Evolutionary conservation across 805 yeast genomes (phyloP), one percentile per base, ranked within the genome.

Genomic region (Priceomyces melissophilus): DNA sequence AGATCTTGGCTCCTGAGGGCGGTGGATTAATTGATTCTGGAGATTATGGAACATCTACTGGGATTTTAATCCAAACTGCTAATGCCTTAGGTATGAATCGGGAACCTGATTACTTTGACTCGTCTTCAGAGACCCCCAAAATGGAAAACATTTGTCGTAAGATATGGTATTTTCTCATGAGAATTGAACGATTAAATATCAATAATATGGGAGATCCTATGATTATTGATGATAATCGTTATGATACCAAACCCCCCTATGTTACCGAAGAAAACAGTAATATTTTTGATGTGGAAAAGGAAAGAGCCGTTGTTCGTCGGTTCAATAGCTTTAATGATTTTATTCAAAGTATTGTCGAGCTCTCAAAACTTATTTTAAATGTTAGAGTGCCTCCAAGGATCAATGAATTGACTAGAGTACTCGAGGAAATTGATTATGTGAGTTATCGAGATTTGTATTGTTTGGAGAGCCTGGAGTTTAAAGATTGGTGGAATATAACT

Each of bases 11-110:
- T 1, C 78, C 78, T 0, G 74, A 68, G 36, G 75, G 73, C 48
- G 80, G 79, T 17, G 79, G 74, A 46, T 65, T 71, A 1, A 62
- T 65, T 4, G 82, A 76, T 48, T 82, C 77, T 41, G 81, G 79
- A 27, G 76, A 75, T 33, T 71, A 77, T 3, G 79, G 75, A 48
- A 71, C 78, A 10, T 67, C 73, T 38, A 53, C 73, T 7, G 77
- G 81, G 1, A 68, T 76, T 60, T 63, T 79, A 25, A 60, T 78
- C 13, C 84, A 79, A 49, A 76, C 80, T 79, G 84, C 80, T 0
- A 67, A 76, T 38, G 71, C 81, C 28, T 71, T 80, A 43, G 87
- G 86, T 0, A 49, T 81, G 15, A 81, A 81, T 52, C 67, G 86
- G 50, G 86, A 81, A 47, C 85, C 86, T 1, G 68, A 67, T 35